Conservation (phyloP, 257 asterid genomes). For the Plantago elongata region DNA sequence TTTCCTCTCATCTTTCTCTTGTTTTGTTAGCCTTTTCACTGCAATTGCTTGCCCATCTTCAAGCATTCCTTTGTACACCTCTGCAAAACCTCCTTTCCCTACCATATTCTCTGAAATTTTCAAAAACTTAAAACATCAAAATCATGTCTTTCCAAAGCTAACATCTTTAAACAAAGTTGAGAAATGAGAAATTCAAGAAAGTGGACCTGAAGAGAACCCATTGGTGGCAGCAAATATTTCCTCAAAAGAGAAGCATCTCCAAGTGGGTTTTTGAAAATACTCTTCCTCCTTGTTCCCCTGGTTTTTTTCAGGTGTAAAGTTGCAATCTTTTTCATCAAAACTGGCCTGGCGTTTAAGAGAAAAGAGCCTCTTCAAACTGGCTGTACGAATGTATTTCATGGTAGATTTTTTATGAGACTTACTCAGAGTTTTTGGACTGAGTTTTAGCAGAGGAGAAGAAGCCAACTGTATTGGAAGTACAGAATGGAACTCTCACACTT, state of each 20-base stretch:
- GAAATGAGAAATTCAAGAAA: neutral
- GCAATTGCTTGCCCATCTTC: constrained; percentile 82
- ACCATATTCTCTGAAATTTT: constrained; percentile 57
- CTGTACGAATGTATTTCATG: constrained; percentile 72
- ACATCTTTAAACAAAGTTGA: neutral
- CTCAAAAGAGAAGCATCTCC: constrained; percentile 82
- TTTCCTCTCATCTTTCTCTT: constrained; percentile 71
- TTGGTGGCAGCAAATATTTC: constrained; percentile 75
- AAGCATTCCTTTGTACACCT: constrained; percentile 80
- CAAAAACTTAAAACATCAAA: neutral
- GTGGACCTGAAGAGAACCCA: constrained; percentile 61
- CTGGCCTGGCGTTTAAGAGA: constrained; percentile 48
- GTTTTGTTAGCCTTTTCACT: constrained; percentile 63
- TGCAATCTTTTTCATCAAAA: constrained; percentile 37
- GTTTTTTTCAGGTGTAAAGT: constrained; percentile 18
- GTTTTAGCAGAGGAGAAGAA: constrained; percentile 19
- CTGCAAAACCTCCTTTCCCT: constrained; percentile 96
- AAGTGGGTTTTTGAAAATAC: constrained; percentile 50
- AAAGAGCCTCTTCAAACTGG: constrained; percentile 67
- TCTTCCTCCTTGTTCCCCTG: constrained; percentile 15
- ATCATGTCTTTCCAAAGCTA: neutral
- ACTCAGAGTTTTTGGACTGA: neutral
- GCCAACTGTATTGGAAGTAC: constrained; percentile 26
- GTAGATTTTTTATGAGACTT: neutral
- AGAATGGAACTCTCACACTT: constrained; percentile 23